Evolutionary conservation across 148 eudicot genomes (phyloP), one percentile per base, ranked within the genome.

Genomic region (Nyssa sinensis): DNA sequence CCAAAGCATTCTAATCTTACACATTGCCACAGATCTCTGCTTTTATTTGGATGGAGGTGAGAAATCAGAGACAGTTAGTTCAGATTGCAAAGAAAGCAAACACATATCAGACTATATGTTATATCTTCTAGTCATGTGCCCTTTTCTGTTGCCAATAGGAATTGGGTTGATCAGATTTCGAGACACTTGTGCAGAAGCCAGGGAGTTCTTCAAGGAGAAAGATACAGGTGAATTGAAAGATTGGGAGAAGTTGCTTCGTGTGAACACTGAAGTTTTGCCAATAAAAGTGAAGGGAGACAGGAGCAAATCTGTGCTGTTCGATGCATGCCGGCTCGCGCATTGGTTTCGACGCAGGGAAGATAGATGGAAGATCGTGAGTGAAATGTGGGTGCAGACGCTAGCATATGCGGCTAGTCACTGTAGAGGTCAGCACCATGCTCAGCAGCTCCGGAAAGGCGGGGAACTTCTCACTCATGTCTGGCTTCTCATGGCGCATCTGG

Each of bases 1-100:
- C 64, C 81, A 81, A 67, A 82, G 83, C 62, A 76, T 87, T 51
- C 86, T 87, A 57, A 53, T 87, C 30, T 87, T 83, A 88, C 90
- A 87, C 84, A 87, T 87, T 78, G 88, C 90, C 7, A 87, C 90
- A 17, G 86, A 84, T 14, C 73, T 87, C 2, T 87, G 90, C 67
- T 81, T 80, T 53, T 64, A 80, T 53, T 31, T 27, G 61, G 88
- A 82, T 11, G 3, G 4, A 2, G 37, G 39, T 1, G 37, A 8
- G 19, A 23, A 53, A 62, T 30, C 24, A n/a, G 30, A 16, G 13
- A 5, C 25, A 4, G 39, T 3, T 7, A 66, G 10, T 8, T n/a
- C 14, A 32, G 3, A 13, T 23, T 2, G 2, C 23, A 34, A 4
- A 7, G 73, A 63, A 25, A 80, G 88, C 85, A 86, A 78, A 60